Percentiles rank a stretch among this genome's conserved stretches.
Evolutionary conservation across 805 yeast genomes (phyloP).

Genomic region (Wickerhamiella musiphila): DNA sequence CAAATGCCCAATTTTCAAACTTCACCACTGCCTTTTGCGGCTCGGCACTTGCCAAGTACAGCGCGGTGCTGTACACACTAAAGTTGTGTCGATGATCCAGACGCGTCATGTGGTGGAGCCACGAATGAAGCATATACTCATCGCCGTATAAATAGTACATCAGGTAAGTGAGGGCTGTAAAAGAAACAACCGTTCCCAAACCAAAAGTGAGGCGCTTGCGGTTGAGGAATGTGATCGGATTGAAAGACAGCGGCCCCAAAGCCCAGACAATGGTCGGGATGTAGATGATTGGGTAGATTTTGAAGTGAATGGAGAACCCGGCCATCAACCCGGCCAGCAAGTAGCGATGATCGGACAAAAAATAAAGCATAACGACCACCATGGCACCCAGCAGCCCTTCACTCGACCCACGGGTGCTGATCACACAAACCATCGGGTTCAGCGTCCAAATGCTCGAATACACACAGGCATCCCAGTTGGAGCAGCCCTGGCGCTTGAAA

Average conservation of each 20-base stretch:
- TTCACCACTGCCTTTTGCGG: slow-evolving; percentile 16
- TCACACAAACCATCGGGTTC: slow-evolving; percentile 90
- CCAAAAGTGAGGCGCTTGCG: slow-evolving; percentile 27
- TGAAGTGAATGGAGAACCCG: slow-evolving; percentile 78
- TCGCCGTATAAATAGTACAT: slow-evolving; percentile 61
- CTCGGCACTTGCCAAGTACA: slow-evolving; percentile 25
- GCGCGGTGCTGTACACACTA: slow-evolving; percentile 61
- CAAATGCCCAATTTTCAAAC: slow-evolving; percentile 37
- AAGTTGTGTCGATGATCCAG: slow-evolving; percentile 92
- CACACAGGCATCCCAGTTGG: slow-evolving; percentile 23
- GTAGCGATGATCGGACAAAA: slow-evolving; percentile 26
- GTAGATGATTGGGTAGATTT: slow-evolving; percentile 82
- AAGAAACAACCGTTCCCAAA: slow-evolving; percentile 26
- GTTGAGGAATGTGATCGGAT: slow-evolving; percentile 23
- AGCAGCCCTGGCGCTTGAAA: slow-evolving; percentile 20
- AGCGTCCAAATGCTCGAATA: slow-evolving; percentile 61
- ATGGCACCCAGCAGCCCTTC: slow-evolving; percentile 77
- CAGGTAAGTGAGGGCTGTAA: slow-evolving; percentile 29
- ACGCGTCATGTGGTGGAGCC: slow-evolving; percentile 65
- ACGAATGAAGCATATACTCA: slow-evolving; percentile 62
- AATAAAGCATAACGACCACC: slow-evolving; percentile 36
- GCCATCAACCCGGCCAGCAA: slow-evolving; percentile 31
- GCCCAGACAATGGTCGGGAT: slow-evolving; percentile 49
- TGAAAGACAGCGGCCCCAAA: slow-evolving; percentile 18
- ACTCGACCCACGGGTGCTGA: slow-evolving; percentile 83